phyloP scores from a whole-genome alignment of 2,329 filamentous ascomycete species.

The Knoxdaviesia proteae region DNA sequence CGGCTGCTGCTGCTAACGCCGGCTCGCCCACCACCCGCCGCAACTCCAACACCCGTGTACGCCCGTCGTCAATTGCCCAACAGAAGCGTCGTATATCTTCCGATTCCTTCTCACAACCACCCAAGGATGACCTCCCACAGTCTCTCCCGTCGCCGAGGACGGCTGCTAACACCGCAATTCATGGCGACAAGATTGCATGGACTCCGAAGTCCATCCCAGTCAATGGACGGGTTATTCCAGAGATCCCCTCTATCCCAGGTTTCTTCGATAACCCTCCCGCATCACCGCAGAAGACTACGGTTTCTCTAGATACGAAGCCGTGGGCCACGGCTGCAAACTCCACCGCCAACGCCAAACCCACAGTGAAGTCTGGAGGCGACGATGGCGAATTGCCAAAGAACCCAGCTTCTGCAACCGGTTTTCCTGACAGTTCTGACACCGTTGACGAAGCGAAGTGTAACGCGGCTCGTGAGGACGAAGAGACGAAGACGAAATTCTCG shows the following conservation, averaged over 20 bases:
- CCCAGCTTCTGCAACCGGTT: neutral
- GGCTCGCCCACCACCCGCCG: conserved; percentile 1
- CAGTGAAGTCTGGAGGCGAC: conserved; percentile 1
- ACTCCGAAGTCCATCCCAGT: conserved; percentile 11
- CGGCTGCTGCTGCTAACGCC: neutral
- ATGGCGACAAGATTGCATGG: conserved; percentile 15
- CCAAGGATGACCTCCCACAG: conserved; percentile 10
- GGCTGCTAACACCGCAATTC: conserved; percentile 6
- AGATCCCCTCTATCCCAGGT: conserved; percentile 14
- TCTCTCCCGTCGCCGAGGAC: conserved; percentile 12
- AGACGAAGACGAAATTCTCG: too few relatives aligned
- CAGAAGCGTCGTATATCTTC: conserved; percentile 11
- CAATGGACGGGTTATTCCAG: conserved; percentile 12
- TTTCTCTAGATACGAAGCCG: too few relatives aligned
- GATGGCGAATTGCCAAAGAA: neutral
- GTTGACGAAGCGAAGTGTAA: neutral
- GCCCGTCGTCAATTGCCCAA: conserved; percentile 6
- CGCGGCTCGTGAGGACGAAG: conserved; percentile 1
- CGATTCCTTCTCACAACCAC: conserved; percentile 11
- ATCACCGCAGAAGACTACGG: neutral
- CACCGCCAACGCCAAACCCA: too few relatives aligned
- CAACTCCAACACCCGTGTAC: conserved; percentile 8
- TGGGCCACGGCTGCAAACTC: too few relatives aligned
- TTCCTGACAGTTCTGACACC: neutral
- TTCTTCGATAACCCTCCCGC: conserved; percentile 17